Evolutionary conservation across 2,329 filamentous ascomycete genomes (phyloP), one percentile per base, ranked within the genome.

Genomic region (Colletotrichum australisinense): DNA sequence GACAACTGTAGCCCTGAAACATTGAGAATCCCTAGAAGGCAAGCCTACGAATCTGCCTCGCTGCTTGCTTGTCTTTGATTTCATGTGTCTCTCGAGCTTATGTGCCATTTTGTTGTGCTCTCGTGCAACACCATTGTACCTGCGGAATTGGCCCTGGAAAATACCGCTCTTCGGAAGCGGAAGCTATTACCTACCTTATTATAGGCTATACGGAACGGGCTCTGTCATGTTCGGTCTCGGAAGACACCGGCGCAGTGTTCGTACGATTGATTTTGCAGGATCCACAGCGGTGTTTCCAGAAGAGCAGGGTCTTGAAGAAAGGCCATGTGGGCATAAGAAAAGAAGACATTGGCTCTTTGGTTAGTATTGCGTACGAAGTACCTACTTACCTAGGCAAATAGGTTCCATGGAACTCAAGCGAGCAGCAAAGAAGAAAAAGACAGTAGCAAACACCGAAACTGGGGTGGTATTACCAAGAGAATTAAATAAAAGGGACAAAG

Each of bases 231-330:
- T 19, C 22, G 14, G 32, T 38, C 30, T 55, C 42, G 57, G 53
- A 32, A 56, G 69, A 28, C 53, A 24, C 55, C 59, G 59, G 28
- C 59, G 32, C n/a, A 52, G 26, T 38, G 53, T 70, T 70, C 42
- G 53, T 64, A 73, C 53, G 53, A 60, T 73, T n/a, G 53, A 60
- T 70, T n/a, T 52, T 12, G 1, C 24, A 16, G 46, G 67, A 35
- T 59, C 59, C 55, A 65, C 67, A 35, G 49, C 30, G 70, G 49
- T 24, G 59, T 65, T 56, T 56, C 49, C 30, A 60, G n/a, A 49
- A 49, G 32, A 46, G 42, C 46, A 55, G 19, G 62, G 26, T 26
- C 8, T 26, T 32, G 28, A 28, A 57, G n/a, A 57, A 9, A 38
- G 65, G 7, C 30, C 49, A 63, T 35, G 64, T 58, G 53, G 67